Percentiles rank a stretch among this genome's conserved stretches.
Evolutionary conservation across 129 eudicot genomes (phyloP).

Genomic region (Scalesia atractyloides): DNA sequence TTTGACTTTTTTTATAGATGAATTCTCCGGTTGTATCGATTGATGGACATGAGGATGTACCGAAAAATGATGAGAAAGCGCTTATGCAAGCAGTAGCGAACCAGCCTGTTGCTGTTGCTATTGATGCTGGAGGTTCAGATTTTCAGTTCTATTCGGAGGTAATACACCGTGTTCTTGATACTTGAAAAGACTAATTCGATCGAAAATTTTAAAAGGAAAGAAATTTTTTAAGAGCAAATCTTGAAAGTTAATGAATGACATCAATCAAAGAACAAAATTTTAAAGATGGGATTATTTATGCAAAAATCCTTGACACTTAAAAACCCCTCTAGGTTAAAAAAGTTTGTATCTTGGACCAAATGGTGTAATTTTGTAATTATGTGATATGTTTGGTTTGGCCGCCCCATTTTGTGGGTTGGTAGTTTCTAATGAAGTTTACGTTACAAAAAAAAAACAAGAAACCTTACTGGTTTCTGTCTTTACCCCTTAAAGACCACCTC

Average conservation of each 20-base stretch:
- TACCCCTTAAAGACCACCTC: too few relatives aligned
- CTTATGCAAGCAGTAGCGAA: conserved; percentile 79
- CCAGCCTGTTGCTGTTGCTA: conserved; percentile 81
- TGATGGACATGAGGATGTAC: conserved; percentile 86
- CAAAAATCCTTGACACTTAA: not conserved
- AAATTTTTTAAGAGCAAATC: too few relatives aligned
- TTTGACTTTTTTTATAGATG: conserved; percentile 37
- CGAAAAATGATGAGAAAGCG: conserved; percentile 70
- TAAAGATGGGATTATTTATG: not conserved
- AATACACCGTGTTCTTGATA: conserved; percentile 20
- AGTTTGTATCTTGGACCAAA: too few relatives aligned
- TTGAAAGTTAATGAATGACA: too few relatives aligned
- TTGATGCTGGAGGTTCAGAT: conserved; percentile 76
- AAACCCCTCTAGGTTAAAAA: too few relatives aligned
- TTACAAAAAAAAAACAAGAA: too few relatives aligned
- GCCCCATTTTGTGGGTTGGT: too few relatives aligned
- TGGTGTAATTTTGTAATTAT: too few relatives aligned
- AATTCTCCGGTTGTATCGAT: conserved; percentile 68
- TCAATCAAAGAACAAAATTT: too few relatives aligned
- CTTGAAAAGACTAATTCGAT: not conserved
- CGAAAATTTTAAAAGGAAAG: not conserved
- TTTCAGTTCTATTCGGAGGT: conserved; percentile 95
- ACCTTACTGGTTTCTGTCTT: too few relatives aligned
- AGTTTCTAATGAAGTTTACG: too few relatives aligned
- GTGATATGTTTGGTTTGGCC: too few relatives aligned